A percentile compares a stretch with the other conserved stretches of the same genome.
Conservation (phyloP, 129 eudicot genomes). For the Deinandra increscens region DNA sequence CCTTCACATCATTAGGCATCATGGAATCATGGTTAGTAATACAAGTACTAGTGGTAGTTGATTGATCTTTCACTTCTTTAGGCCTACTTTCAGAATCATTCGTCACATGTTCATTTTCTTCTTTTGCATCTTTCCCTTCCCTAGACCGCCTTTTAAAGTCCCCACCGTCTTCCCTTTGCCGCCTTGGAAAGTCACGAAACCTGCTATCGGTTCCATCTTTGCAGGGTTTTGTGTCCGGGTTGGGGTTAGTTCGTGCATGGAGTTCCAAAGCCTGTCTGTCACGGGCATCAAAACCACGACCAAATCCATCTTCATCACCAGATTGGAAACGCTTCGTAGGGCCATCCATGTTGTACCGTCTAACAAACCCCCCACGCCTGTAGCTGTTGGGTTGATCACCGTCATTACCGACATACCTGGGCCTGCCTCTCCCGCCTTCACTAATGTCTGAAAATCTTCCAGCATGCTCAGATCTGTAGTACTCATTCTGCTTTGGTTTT, state of each 20-base stretch:
- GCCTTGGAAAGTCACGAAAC: slow-evolving; percentile 33
- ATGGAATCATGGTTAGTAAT: slow-evolving; percentile 21
- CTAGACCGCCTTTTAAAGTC: slow-evolving; percentile 27
- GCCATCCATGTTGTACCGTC: slow-evolving; percentile 28
- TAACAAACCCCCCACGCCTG: slow-evolving; percentile 31
- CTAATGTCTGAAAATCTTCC: slow-evolving; percentile 36
- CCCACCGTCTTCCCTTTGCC: slow-evolving; percentile 32
- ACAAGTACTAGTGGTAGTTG: not conserved
- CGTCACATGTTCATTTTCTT: slow-evolving; percentile 14
- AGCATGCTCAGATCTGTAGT: slow-evolving; percentile 30
- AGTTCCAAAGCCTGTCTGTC: slow-evolving; percentile 32
- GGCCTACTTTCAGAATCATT: slow-evolving; percentile 13
- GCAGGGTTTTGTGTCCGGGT: slow-evolving; percentile 19
- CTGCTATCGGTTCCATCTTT: slow-evolving; percentile 31
- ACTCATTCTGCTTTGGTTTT: slow-evolving; percentile 36
- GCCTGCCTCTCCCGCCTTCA: slow-evolving; percentile 34
- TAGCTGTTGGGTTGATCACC: slow-evolving; percentile 29
- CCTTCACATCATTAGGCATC: slow-evolving; percentile 22
- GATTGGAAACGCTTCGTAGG: slow-evolving; percentile 19
- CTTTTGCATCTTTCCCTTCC: slow-evolving; percentile 26
- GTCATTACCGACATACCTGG: slow-evolving; percentile 27
- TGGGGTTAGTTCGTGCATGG: slow-evolving; percentile 21
- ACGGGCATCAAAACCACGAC: slow-evolving; percentile 33
- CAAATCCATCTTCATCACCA: slow-evolving; percentile 26
- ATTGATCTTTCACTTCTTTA: slow-evolving; percentile 16